phyloP scores from a whole-genome alignment of 2,329 filamentous ascomycete species.

The Chaetomium strumarium region DNA sequence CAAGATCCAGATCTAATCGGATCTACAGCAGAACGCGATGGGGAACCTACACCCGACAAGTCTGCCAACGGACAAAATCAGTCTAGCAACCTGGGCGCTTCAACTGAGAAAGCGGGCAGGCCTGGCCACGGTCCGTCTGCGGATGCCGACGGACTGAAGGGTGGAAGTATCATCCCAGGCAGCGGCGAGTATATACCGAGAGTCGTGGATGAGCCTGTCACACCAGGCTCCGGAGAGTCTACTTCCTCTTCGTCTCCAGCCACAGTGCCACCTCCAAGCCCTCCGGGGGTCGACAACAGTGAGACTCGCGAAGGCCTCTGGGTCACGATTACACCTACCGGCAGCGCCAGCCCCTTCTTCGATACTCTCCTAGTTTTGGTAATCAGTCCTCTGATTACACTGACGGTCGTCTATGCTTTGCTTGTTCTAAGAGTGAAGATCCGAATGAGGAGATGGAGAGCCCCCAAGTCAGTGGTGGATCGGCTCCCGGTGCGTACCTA shows the following conservation, averaged over 20 bases:
- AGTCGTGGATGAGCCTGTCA: conserved; percentile 4
- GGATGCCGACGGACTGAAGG: conserved; percentile 42
- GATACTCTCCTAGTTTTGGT: conserved; percentile 96
- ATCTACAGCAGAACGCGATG: conserved; percentile 22
- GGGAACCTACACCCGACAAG: conserved; percentile 1
- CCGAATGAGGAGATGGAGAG: conserved; percentile 83
- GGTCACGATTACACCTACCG: conserved; percentile 93
- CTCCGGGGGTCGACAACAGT: conserved; percentile 8
- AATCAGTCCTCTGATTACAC: conserved; percentile 83
- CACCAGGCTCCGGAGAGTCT: conserved; percentile 7
- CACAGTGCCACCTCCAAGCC: conserved; percentile 22
- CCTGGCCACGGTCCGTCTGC: conserved; percentile 16
- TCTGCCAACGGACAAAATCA: conserved; percentile 1
- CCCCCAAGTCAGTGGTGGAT: conserved; percentile 95
- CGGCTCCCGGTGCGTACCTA: conserved; percentile 93
- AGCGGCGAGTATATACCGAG: conserved; percentile 60
- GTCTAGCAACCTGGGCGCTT: conserved; percentile 7
- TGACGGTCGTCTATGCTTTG: conserved; percentile 88
- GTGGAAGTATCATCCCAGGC: conserved; percentile 63
- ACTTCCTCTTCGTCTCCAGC: conserved; percentile 19
- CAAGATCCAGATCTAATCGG: conserved; percentile 68
- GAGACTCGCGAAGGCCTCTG: conserved; percentile 68
- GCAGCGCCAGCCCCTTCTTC: conserved; percentile 85
- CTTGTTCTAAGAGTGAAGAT: conserved; percentile 84
- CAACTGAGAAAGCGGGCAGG: conserved; percentile 23